Conservation (phyloP, 2,329 filamentous ascomycete genomes). For the Neopestalotiopsis rosae region DNA sequence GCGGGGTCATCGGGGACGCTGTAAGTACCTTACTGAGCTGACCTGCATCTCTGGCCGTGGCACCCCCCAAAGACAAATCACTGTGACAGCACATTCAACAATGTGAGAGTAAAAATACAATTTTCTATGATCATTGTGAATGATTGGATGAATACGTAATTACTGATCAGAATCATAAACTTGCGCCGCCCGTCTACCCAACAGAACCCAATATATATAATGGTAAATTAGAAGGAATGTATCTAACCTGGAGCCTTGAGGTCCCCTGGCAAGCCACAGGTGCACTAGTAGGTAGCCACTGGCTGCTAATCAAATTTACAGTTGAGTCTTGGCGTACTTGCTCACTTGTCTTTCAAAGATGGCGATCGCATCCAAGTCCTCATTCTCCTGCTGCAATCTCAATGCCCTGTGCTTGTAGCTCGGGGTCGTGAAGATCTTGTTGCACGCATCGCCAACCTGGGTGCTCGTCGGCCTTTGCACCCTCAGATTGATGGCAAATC, state of each 20-base stretch:
- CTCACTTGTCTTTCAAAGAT: slow-evolving; percentile 27
- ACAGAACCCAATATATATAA: too few species aligned
- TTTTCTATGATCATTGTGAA: not conserved
- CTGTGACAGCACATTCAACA: too few species aligned
- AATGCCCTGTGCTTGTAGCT: slow-evolving; percentile 20
- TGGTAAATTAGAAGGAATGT: too few species aligned
- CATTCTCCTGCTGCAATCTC: slow-evolving; percentile 38
- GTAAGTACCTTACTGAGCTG: too few species aligned
- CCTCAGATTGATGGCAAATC: slow-evolving; percentile 50
- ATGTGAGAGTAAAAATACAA: too few species aligned
- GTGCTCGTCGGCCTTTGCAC: slow-evolving; percentile 33
- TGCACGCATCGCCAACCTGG: slow-evolving; percentile 6
- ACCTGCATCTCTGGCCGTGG: too few species aligned
- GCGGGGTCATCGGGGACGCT: too few species aligned
- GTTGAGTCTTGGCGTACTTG: slow-evolving; percentile 26
- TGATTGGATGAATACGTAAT: not conserved
- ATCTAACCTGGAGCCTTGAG: not conserved
- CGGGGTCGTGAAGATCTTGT: slow-evolving; percentile 12
- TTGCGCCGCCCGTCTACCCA: not conserved
- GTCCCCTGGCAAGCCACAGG: too few species aligned
- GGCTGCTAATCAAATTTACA: not conserved
- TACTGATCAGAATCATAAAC: not conserved
- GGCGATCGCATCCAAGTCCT: slow-evolving; percentile 25
- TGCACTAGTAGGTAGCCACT: not conserved
- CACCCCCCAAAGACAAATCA: too few species aligned